Base-by-base conservation (phyloP, 441 rosid species). In the Jatropha podagrica region DNA sequence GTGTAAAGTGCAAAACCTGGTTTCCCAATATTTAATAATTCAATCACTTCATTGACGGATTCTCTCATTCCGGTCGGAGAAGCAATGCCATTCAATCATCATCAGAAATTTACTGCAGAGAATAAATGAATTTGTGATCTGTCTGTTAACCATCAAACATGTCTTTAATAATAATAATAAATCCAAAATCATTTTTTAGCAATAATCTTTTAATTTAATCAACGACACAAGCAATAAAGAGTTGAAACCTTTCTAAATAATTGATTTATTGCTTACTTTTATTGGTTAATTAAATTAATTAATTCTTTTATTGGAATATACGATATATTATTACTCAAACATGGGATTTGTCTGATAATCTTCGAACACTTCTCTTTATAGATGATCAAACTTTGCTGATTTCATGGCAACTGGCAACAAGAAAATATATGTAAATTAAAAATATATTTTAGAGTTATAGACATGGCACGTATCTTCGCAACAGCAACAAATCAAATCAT, bases 331-430 rank as follows among this genome's bases (percentile, higher is more conserved):
- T 7, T 69, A 17, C 1, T 49, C 32, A 32, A 32, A 32, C 2
- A 2, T 10, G 38, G 49, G 41, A 38, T 59, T 42, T 74, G 82
- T 72, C 68, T 74, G 72, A 23, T 76, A 42, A 78, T 64, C 75
- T 37, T 72, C 83, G 41, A 74, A 77, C 81, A 77, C 79, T 74
- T 68, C 54, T 48, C 69, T 72, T 37, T 64, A 18, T 7, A 17
- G 69, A 61, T 52, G 65, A 69, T 23, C 69, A 51, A 63, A 58
- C 27, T 49, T 65, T 60, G 3, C 27, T 59, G 6, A 55, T 17
- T 4, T 20, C 4, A 3, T 59, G 4, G 14, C 38, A 60, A 32
- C 32, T 32, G 32, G 32, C 32, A 32, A 32, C 32, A 32, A 32
- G 32, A 32, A 32, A 32, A 32, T 32, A 32, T 32, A 32, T 32